Conservation (phyloP, 2,329 filamentous ascomycete genomes). For the Xylaria sp. region DNA sequence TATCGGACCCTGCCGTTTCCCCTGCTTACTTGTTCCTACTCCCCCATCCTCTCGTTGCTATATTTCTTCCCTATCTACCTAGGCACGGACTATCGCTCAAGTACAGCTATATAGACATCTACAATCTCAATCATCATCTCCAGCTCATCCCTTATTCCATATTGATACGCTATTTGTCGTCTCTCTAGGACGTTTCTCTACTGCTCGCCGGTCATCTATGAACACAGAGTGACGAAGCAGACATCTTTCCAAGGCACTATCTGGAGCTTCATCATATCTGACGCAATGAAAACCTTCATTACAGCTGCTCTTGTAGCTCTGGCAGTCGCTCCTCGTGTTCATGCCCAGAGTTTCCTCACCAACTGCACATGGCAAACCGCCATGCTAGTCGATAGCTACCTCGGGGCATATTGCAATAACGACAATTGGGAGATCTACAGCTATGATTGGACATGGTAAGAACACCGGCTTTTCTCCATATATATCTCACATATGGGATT, state of each 20-base stretch:
- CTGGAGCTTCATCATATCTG: background rate
- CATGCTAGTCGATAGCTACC: constrained; percentile 48
- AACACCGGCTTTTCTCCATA: background rate
- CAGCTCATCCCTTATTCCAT: background rate
- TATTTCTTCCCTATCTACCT: too few relatives aligned
- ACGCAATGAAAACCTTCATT: constrained; percentile 27
- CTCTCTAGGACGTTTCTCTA: background rate
- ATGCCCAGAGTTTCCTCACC: constrained; percentile 48
- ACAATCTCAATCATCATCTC: background rate
- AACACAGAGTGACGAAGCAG: background rate
- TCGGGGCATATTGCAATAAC: constrained; percentile 56
- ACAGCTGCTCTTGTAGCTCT: constrained; percentile 31
- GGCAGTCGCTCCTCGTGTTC: constrained; percentile 47
- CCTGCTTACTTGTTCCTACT: background rate
- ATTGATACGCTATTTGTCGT: background rate
- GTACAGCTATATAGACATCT: background rate
- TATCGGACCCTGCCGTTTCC: background rate
- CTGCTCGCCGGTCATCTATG: background rate
- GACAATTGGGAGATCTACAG: constrained; percentile 49
- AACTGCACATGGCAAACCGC: constrained; percentile 54
- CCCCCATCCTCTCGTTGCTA: background rate
- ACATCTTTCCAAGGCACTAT: background rate
- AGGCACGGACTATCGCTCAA: background rate
- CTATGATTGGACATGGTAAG: constrained; percentile 56
- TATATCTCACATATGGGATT: background rate